Conservation (phyloP, 768 basidiomycete genomes). For the Lentinula aciculospora region DNA sequence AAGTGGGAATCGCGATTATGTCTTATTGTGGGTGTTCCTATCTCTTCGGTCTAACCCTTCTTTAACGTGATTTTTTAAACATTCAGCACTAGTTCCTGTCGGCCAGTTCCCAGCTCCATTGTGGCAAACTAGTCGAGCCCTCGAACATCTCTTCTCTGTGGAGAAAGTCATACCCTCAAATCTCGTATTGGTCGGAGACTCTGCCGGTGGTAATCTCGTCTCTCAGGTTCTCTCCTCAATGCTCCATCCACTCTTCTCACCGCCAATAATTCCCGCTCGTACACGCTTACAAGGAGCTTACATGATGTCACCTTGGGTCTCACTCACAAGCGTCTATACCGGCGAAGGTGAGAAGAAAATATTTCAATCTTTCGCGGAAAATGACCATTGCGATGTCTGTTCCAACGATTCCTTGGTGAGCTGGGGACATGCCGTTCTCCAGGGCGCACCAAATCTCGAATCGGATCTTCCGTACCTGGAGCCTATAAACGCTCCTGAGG, state of each 20-base stretch:
- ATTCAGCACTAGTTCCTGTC: conserved; percentile 12
- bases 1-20: conserved; percentile 8
- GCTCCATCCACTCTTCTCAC: conserved; percentile 12
- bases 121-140: conserved; percentile 15
- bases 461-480: conserved; percentile 21
- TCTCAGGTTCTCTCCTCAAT: conserved; percentile 15
- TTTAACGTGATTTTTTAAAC: background rate
- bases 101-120: conserved; percentile 14
- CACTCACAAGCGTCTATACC: conserved; percentile 8
- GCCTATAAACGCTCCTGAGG: conserved; percentile 21
- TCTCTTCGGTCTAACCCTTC: background rate
- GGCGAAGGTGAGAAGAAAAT: conserved; percentile 7
- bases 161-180: conserved; percentile 12
- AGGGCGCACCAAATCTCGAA: conserved; percentile 18
- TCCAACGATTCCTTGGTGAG: conserved; percentile 5
- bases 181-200: conserved; percentile 15
- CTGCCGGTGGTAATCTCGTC: conserved; percentile 16
- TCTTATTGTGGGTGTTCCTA: conserved; percentile 6
- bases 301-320: conserved; percentile 29
- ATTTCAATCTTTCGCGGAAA: conserved; percentile 12
- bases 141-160: conserved; percentile 10
- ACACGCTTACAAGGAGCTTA: conserved; percentile 25
- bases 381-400: conserved; percentile 22
- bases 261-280: conserved; percentile 9
- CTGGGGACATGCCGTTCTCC: conserved; percentile 17